Base-by-base conservation (phyloP, 768 basidiomycete species). In the Lentinula lateritia region DNA sequence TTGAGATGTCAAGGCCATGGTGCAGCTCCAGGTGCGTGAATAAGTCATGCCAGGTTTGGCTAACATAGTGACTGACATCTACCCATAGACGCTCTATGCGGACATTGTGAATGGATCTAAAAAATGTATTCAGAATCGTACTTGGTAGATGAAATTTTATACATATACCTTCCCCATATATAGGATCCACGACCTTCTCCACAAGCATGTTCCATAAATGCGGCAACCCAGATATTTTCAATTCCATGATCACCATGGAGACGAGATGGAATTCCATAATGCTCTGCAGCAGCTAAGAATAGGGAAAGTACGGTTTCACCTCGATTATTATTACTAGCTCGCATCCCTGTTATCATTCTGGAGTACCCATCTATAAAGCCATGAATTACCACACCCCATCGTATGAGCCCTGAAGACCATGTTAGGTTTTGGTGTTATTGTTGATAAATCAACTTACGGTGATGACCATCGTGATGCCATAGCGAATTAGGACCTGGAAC, bases 171-270 rank as follows among this genome's bases (percentile, higher is more conserved):
- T 35, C 75, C 76, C 71, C 70, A 76, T 13, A 77, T 74, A 58
- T 75, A 78, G 6, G 73, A 76, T 2, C 71, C 71, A 3, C 67
- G 54, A 16, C 45, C 32, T 9, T 20, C 15, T 2, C 73, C 71
- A 8, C 48, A 41, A 34, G 39, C 35, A 7, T 52, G 6, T 38
- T 71, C 68, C 68, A 76, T 76, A 61, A 62, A 72, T 23, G 67
- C 67, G 3, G 75, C 73, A 28, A 78, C 72, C 10, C 65, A 56
- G 1, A 76, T 32, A 62, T 79, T 78, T 63, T 78, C 75, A 7
- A 64, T 63, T 3, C 79, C 77, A 69, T 76, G 73, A 59, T 80
- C 76, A 6, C 75, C 78, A 6, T 73, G 61, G 2, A 74, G 32
- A 23, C 23, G 23, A 23, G 23, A 23, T 23, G 23, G 23, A 23